Conservation (phyloP, 805 yeast species). For the Myxozyma sirexii region DNA sequence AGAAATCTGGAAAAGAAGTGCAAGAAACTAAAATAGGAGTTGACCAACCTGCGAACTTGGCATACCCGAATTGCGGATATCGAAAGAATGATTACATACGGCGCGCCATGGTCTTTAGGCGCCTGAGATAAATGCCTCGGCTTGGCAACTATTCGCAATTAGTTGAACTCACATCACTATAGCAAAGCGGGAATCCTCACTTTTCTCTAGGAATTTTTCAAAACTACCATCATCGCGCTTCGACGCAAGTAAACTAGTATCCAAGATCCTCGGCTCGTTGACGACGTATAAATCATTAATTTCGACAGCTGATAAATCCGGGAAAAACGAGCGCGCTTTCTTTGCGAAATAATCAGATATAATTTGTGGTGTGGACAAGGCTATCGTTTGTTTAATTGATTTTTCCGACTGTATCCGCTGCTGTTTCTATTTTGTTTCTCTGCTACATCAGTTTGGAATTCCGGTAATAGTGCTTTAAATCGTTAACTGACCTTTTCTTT, state of each 20-base stretch:
- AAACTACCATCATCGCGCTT: conserved; percentile 7
- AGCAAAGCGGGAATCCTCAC: not conserved
- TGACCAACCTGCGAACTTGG: conserved; percentile 54
- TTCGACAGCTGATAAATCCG: conserved; percentile 25
- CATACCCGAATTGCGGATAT: conserved; percentile 87
- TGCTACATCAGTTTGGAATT: too few relatives aligned
- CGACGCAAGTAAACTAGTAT: conserved; percentile 18
- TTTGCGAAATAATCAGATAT: conserved; percentile 31
- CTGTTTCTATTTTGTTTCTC: conserved; percentile 28
- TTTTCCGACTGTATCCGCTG: conserved; percentile 26
- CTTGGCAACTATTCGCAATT: not conserved
- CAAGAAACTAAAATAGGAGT: not conserved
- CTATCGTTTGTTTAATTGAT: conserved; percentile 20
- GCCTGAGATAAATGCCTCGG: not conserved
- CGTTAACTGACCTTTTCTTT: conserved; percentile 14
- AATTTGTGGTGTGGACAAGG: conserved; percentile 7
- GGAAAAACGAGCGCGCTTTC: conserved; percentile 20
- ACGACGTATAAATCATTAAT: conserved; percentile 25
- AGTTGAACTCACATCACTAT: not conserved
- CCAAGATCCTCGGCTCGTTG: conserved; percentile 16
- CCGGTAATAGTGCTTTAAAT: too few relatives aligned
- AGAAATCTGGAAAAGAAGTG: not conserved
- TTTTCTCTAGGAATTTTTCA: conserved; percentile 6
- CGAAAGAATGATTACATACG: conserved; percentile 54
- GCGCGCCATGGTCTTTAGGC: conserved; percentile 17